Conservation (phyloP, 805 yeast genomes). For the Diddensiella transvaalensis region DNA sequence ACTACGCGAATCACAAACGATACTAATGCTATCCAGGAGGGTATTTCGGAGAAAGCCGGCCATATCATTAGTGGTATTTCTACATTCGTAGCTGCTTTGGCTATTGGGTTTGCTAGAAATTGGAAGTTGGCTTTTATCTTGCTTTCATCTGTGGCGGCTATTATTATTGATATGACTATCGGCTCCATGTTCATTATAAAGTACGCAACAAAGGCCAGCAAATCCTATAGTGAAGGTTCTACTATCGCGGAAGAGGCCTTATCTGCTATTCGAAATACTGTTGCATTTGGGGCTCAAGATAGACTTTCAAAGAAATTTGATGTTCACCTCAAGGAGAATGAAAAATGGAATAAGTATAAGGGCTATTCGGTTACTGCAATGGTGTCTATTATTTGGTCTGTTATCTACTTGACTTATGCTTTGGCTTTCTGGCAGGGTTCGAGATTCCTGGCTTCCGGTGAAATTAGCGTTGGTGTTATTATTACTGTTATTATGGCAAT, state of each 20-base stretch:
- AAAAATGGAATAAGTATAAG: slow-evolving; percentile 26
- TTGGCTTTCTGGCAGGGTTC: slow-evolving; percentile 44
- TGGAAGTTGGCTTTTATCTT: slow-evolving; percentile 37
- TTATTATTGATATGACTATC: slow-evolving; percentile 29
- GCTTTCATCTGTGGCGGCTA: slow-evolving; percentile 33
- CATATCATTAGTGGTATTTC: slow-evolving; percentile 37
- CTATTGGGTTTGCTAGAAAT: slow-evolving; percentile 35
- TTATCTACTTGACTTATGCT: slow-evolving; percentile 37
- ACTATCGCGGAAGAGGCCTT: slow-evolving; percentile 41
- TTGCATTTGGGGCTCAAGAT: slow-evolving; percentile 41
- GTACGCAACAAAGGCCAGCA: slow-evolving; percentile 23
- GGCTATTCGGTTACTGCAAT: slow-evolving; percentile 32
- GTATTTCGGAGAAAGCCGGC: slow-evolving; percentile 42
- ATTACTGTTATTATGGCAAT: slow-evolving; percentile 38
- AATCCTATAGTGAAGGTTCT: slow-evolving; percentile 33
- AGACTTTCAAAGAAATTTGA: slow-evolving; percentile 34
- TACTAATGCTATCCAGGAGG: slow-evolving; percentile 40
- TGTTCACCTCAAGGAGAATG: slow-evolving; percentile 27
- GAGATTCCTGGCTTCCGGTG: slow-evolving; percentile 34
- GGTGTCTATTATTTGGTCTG: slow-evolving; percentile 38
- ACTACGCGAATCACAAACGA: slow-evolving; percentile 42
- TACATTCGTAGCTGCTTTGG: slow-evolving; percentile 38
- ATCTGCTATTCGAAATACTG: slow-evolving; percentile 40
- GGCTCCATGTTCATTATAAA: slow-evolving; percentile 33
- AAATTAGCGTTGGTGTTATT: slow-evolving; percentile 33